These are phyloP conservation scores for Geotrichum candidum DNA, from an alignment of 1,139 yeast species.

Conservation along the genomic window DNA sequence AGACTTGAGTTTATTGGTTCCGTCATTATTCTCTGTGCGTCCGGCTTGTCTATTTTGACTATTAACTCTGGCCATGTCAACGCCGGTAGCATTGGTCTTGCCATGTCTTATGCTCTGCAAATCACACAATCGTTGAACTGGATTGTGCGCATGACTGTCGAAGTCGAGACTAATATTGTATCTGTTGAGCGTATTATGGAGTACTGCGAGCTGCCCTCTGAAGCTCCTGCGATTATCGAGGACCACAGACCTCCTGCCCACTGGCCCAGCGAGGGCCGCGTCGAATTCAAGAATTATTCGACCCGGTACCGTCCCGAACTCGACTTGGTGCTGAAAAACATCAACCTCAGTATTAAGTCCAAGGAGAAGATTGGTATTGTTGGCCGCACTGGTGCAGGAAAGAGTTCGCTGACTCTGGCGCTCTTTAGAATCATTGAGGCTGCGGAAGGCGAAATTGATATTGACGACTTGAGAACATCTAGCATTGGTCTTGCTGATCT, in stretches of 20 bases:
- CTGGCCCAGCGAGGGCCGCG: slow-evolving; percentile 80
- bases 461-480: slow-evolving; percentile 67
- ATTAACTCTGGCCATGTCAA: slow-evolving; percentile 32
- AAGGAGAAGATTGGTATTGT: slow-evolving; percentile 91
- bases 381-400: slow-evolving; percentile 91
- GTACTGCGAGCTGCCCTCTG: slow-evolving; percentile 66
- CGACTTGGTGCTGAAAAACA: slow-evolving; percentile 70
- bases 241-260: slow-evolving; percentile 57
- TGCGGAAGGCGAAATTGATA: slow-evolving; percentile 59
- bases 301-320: slow-evolving; percentile 81
- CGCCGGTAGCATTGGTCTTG: slow-evolving; percentile 89
- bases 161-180: slow-evolving; percentile 93
- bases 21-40: slow-evolving; percentile 74
- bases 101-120: slow-evolving; percentile 87
- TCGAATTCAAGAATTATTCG: slow-evolving; percentile 67
- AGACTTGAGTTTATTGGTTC: slow-evolving; percentile 89
- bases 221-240: slow-evolving; percentile 74
- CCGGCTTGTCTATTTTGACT: slow-evolving; percentile 41
- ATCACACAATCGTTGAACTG: slow-evolving; percentile 90
- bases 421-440: slow-evolving; percentile 88
- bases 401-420: slow-evolving; percentile 84
- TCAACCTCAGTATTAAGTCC: slow-evolving; percentile 61
- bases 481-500: slow-evolving; percentile 75
- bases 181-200: slow-evolving; percentile 93
- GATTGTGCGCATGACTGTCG: slow-evolving; percentile 98